Conservation (phyloP, 495 filamentous ascomycete species). For the Aspergillus biplanus region DNA sequence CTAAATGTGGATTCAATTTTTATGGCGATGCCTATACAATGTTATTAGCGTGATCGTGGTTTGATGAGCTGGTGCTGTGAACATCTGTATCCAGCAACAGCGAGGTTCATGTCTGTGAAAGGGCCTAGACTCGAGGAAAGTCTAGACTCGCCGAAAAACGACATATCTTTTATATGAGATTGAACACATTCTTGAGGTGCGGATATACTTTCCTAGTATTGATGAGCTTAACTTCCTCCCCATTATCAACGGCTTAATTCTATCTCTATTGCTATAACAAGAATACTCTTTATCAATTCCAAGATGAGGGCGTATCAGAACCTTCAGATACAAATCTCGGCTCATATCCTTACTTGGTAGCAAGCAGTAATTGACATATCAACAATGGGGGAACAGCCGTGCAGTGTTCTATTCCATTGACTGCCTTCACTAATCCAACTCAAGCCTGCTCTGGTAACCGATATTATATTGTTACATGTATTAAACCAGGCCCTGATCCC, state of each 20-base stretch:
- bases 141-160: neutral
- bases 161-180: neutral
- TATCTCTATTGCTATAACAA: neutral
- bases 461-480: neutral
- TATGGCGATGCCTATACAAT: too few species aligned
- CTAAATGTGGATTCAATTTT: too few species aligned
- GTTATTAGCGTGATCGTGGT: too few species aligned
- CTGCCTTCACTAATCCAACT: neutral
- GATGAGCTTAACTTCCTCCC: neutral
- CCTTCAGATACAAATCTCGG: neutral
- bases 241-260: neutral
- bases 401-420: neutral
- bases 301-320: neutral
- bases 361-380: neutral
- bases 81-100: too few species aligned
- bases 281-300: neutral
- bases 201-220: too few species aligned
- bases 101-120: too few species aligned
- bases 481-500: neutral
- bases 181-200: neutral
- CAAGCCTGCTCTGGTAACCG: neutral
- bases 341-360: neutral
- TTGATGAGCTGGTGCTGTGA: too few species aligned
- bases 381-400: neutral
- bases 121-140: too few species aligned